Percentiles rank a stretch among this genome's conserved stretches.
Evolutionary conservation across 805 yeast genomes (phyloP).

Genomic region (Nematodospora valgi): DNA sequence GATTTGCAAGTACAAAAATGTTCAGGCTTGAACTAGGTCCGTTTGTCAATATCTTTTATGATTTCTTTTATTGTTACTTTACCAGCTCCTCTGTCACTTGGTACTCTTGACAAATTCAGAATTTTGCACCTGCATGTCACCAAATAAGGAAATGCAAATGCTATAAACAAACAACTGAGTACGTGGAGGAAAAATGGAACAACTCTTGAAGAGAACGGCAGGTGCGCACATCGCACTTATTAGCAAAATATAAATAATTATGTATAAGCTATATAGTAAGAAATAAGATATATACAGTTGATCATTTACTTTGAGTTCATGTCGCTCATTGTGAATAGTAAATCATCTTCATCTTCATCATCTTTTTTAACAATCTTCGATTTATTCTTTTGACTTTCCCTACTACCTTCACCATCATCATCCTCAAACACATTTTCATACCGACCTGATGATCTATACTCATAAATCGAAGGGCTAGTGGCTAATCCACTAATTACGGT

Average conservation of each 20-base stretch:
- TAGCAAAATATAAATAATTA: not conserved
- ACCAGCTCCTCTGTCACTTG: too few relatives aligned
- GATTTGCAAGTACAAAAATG: too few relatives aligned
- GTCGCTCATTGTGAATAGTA: constrained; percentile 71
- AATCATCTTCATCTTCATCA: constrained; percentile 52
- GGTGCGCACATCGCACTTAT: too few relatives aligned
- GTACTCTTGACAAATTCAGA: too few relatives aligned
- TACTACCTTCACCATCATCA: constrained; percentile 45
- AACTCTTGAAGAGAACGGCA: too few relatives aligned
- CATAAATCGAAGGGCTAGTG: constrained; percentile 31
- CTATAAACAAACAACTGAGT: too few relatives aligned
- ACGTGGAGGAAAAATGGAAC: too few relatives aligned
- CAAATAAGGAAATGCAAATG: too few relatives aligned
- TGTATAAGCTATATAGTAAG: not conserved
- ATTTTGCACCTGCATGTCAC: too few relatives aligned
- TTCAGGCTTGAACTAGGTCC: too few relatives aligned
- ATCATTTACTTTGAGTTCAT: constrained; percentile 44
- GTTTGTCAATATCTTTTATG: too few relatives aligned
- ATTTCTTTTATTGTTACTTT: too few relatives aligned
- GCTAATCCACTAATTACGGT: constrained; percentile 25
- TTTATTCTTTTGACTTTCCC: constrained; percentile 9
- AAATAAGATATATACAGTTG: not conserved
- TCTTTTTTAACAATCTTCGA: constrained; percentile 6
- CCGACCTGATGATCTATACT: constrained; percentile 19
- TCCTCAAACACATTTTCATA: constrained; percentile 44